Percentiles rank a stretch among this genome's conserved stretches.
These are phyloP conservation scores for Cladorrhinum sp. DNA, from an alignment of 2,329 filamentous ascomycete genomes.

Conservation along the genomic window DNA sequence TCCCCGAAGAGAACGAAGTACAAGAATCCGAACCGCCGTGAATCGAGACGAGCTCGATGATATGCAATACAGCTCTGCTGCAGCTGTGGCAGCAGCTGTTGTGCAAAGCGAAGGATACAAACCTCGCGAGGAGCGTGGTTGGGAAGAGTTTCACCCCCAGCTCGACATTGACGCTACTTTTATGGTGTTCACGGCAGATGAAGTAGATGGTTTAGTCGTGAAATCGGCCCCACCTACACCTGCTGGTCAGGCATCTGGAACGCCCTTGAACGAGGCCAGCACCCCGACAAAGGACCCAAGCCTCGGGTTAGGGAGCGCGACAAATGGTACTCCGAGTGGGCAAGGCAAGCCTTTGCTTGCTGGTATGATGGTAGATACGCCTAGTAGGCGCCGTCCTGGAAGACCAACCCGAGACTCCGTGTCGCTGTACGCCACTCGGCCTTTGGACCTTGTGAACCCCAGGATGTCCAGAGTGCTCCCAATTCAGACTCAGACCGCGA, in stretches of 20 bases:
- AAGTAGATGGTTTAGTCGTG: constrained; percentile 70
- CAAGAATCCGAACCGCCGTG: constrained; percentile 53
- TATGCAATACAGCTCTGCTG: constrained; percentile 80
- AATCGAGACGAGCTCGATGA: constrained; percentile 50
- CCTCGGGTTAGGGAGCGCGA: constrained; percentile 38
- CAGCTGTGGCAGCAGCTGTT: constrained; percentile 81
- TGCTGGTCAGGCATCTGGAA: constrained; percentile 32
- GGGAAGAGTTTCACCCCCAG: constrained; percentile 97
- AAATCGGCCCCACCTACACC: constrained; percentile 43
- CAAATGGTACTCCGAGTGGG: constrained; percentile 41
- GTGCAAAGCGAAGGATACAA: constrained; percentile 96
- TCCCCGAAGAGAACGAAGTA: constrained; percentile 56
- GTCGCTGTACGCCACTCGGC: constrained; percentile 52
- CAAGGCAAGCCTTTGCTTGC: constrained; percentile 33
- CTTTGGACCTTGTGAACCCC: constrained; percentile 43
- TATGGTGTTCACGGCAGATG: constrained; percentile 74
- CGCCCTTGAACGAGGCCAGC: constrained; percentile 41
- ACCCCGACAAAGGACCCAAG: constrained; percentile 48
- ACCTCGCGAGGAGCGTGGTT: constrained; percentile 90
- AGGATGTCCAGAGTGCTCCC: constrained; percentile 66
- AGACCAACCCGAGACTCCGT: constrained; percentile 51
- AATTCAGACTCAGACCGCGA: constrained; percentile 74
- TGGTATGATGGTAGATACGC: constrained; percentile 32
- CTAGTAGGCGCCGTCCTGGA: constrained; percentile 42
- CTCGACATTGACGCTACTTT: constrained; percentile 84